Evolutionary conservation across 805 yeast genomes (phyloP).

Genomic region (Wickerhamiella qilinensis): DNA sequence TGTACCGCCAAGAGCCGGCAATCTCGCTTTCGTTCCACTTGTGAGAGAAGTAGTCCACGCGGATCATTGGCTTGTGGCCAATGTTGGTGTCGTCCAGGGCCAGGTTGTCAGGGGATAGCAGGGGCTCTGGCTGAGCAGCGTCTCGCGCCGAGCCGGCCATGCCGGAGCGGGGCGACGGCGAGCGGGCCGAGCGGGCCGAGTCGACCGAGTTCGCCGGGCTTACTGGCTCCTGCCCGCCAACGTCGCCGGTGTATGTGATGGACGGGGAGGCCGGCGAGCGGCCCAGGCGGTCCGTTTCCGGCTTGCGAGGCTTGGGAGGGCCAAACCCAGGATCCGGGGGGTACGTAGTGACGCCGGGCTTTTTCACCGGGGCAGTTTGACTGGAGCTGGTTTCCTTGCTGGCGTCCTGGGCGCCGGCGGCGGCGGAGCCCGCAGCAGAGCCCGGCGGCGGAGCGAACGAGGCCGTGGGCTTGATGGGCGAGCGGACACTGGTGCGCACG

Average conservation of each 20-base stretch:
- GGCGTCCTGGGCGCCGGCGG: not conserved
- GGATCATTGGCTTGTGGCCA: constrained; percentile 65
- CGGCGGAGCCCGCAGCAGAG: not conserved
- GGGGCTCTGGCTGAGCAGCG: not conserved
- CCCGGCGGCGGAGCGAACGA: not conserved
- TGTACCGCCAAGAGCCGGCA: constrained; percentile 89
- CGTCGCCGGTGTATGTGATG: no score
- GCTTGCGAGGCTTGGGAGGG: constrained; percentile 2
- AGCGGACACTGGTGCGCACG: not conserved
- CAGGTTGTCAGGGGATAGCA: not conserved
- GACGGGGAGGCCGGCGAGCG: not conserved
- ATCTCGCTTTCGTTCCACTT: constrained; percentile 92
- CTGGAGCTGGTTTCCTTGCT: not conserved
- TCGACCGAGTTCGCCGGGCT: no score
- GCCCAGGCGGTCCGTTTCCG: not conserved
- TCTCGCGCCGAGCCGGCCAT: not conserved
- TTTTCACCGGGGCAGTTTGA: not conserved
- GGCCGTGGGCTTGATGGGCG: not conserved
- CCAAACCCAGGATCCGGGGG: not conserved
- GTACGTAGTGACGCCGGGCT: not conserved
- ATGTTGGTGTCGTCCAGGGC: constrained; percentile 20
- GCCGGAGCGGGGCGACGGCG: not conserved
- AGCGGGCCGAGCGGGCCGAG: not conserved
- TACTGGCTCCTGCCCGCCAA: no score
- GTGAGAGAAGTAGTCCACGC: constrained; percentile 89